These are phyloP conservation scores for Ormosia semicastrata DNA, from an alignment of 306 rosid species.

Conservation along the genomic window DNA sequence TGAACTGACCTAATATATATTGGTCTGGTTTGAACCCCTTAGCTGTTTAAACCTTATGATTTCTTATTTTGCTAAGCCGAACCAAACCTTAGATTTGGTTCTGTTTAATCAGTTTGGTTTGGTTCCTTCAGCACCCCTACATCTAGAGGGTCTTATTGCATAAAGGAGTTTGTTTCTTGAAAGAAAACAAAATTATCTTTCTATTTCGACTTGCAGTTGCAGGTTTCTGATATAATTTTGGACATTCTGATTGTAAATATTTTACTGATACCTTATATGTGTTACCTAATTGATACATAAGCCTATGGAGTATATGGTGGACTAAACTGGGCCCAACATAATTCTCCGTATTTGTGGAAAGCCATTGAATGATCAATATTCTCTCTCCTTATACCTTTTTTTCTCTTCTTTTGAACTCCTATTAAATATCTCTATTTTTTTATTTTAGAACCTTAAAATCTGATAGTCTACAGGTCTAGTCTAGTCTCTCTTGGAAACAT, in stretches of 20 bases:
- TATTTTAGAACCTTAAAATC: conserved; percentile 1
- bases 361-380: not conserved
- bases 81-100: not conserved
- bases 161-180: conserved; percentile 1
- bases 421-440: not conserved
- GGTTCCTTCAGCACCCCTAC: conserved; percentile 7
- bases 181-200: not conserved
- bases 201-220: not conserved
- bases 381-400: not conserved
- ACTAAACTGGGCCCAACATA: not conserved
- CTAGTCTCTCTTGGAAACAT: not conserved
- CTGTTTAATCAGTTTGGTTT: conserved; percentile 11
- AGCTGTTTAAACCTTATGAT: not conserved
- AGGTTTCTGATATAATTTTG: not conserved
- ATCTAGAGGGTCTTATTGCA: not conserved
- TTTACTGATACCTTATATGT: not conserved
- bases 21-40: not conserved
- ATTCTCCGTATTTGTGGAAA: not conserved
- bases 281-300: not conserved
- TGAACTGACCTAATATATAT: not conserved
- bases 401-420: not conserved
- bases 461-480: conserved; percentile 3
- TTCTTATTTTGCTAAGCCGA: not conserved
- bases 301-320: not conserved
- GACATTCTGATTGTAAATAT: conserved; percentile 6